phyloP scores from a whole-genome alignment of 2,329 filamentous ascomycete species.

The Penicillium sp. region DNA sequence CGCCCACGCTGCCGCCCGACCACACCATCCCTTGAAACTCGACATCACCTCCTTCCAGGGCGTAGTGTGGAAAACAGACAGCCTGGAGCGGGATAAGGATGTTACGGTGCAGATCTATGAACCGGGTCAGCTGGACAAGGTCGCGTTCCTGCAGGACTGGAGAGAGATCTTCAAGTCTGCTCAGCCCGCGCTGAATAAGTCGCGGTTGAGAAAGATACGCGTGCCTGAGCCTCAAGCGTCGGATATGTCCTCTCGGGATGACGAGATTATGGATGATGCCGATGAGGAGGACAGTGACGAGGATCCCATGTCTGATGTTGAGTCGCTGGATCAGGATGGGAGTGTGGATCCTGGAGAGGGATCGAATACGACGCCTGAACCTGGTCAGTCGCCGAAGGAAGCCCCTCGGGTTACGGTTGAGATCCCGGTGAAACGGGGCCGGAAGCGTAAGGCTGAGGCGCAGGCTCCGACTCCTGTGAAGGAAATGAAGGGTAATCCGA shows the following conservation, averaged over 20 bases:
- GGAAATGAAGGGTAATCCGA: slow-evolving; percentile 7
- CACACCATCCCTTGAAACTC: slow-evolving; percentile 12
- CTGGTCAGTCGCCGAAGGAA: slow-evolving; percentile 15
- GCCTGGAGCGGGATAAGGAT: slow-evolving; percentile 25
- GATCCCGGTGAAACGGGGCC: slow-evolving; percentile 13
- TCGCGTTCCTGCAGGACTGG: slow-evolving; percentile 49
- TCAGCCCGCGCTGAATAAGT: slow-evolving; percentile 31
- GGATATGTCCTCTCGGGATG: slow-evolving; percentile 6
- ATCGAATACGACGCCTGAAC: slow-evolving; percentile 24
- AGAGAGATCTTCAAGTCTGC: slow-evolving; percentile 43
- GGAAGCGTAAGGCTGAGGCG: slow-evolving; percentile 20
- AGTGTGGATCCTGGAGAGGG: slow-evolving; percentile 18
- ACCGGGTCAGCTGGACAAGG: slow-evolving; percentile 42
- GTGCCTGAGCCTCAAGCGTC: neutral
- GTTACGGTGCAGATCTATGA: slow-evolving; percentile 32
- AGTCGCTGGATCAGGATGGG: slow-evolving; percentile 13
- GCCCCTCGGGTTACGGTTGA: neutral
- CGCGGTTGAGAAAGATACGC: slow-evolving; percentile 17
- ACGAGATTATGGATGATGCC: slow-evolving; percentile 4
- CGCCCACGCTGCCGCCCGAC: slow-evolving; percentile 7
- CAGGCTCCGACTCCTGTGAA: slow-evolving; percentile 12
- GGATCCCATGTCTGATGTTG: slow-evolving; percentile 20
- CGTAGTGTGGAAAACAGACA: slow-evolving; percentile 41
- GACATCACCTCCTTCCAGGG: slow-evolving; percentile 38
- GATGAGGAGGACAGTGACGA: slow-evolving; percentile 2